Evolutionary conservation across 495 filamentous ascomycete genomes (phyloP), one percentile per base, ranked within the genome.

Genomic region (Xylaria flabelliformis): DNA sequence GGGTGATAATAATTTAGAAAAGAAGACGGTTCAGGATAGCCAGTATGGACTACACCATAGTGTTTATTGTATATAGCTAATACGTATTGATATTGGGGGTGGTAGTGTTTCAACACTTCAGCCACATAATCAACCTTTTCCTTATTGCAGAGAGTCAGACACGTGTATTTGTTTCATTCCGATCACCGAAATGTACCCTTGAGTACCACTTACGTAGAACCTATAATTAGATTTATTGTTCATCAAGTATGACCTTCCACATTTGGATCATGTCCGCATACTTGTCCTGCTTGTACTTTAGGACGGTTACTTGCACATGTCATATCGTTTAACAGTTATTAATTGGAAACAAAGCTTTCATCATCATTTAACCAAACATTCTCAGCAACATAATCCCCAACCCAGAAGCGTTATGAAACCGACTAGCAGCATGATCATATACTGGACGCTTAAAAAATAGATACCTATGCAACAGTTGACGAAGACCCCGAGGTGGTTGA

Each of bases 31-130:
- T 19, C 17, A 19, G 46, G 1, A 66, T 42, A 21, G 39, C 12
- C 21, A 5, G n/a, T n/a, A 39, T 26, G 21, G 17, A 42, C 9
- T 24, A 44, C 3, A 63, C 41, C 42, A 55, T 67, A 55, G 32
- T 39, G 29, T 67, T 55, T 55, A 41, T 64, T 53, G 44, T 67
- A 67, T 53, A 55, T 53, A 55, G 4, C 26, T 67, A 56, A 67
- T 67, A 24, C 26, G 29, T 12, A 56, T 26, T 32, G 50, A n/a
- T 34, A 32, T 56, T 21, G 29, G 34, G 17, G 63, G 42, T 29
- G 36, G 34, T 29, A 21, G 34, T 42, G 36, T 56, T 32, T 56
- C 4, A n/a, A 21, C 2, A 9, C 26, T 65, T 34, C 2, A 9
- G 63, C 44, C 1, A 42, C 42, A 50, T 65, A 32, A 64, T 64